Base-by-base conservation (phyloP, 495 filamentous ascomycete genomes). In the Hypoxylon subgilvum region DNA sequence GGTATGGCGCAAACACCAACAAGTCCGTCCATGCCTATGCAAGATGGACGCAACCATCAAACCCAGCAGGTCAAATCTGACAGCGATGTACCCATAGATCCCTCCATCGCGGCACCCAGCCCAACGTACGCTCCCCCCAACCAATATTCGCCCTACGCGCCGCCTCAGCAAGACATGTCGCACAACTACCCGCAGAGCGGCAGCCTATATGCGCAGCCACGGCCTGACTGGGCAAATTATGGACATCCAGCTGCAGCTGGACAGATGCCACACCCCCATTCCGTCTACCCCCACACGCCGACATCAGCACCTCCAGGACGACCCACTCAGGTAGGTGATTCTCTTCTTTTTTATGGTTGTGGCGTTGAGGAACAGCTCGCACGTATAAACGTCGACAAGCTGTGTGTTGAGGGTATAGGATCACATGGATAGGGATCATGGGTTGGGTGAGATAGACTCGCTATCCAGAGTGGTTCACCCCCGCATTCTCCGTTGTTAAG, bases 1-100 rank as follows among this genome's bases (percentile, higher is more conserved):
- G 86, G 85, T 86, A 96, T 96, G 93, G 89, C 91, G 83, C 90
- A 96, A 88, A 80, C 74, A 75, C 64, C 90, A 87, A 86, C 88
- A 88, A 96, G 91, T 96, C 88, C 90, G 91, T 95, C 88, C 74
- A 83, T 87, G 81, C 82, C 84, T 84, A 79, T 88, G 79, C 82
- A 83, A 81, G 84, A 88, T 87, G 86, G 83, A 75, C 82, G 79
- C 69, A 82, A 84, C 76, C 81, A 83, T 81, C 82, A 88, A 68
- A 78, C 81, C 68, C 78, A 85, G 70, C 86, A 86, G 79, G 80
- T 84, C 73, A 91, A 89, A 75, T 93, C 91, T 96, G 88, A 96
- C 91, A 82, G 82, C 84, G 86, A 91, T 84, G 84, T 94, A 79
- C 92, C 91, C 88, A 89, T 96, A 97, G 94, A 98, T 95, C 91